Evolutionary conservation across 345 rosid genomes (phyloP), one percentile per base, ranked within the genome.

Genomic region (Adansonia digitata): DNA sequence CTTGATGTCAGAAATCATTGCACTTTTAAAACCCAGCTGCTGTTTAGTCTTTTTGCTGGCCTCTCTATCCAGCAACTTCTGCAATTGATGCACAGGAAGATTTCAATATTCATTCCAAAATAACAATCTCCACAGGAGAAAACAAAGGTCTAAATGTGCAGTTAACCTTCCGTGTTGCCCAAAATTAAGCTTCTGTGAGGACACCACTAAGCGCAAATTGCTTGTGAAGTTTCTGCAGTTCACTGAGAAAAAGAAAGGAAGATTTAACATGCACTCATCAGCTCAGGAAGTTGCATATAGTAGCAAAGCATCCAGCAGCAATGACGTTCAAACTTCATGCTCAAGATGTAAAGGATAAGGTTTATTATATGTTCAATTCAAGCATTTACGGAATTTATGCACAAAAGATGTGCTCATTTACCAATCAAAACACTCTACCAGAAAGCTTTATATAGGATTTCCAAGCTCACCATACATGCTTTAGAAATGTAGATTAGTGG

Each of bases 161-260:
- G 63, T 75, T 65, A 83, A 91, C 97, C 97, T 88, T 91, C 78
- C 98, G 89, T 65, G 97, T 85, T n/a, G 98, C 94, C 98, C 98
- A 94, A 79, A 94, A 95, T 82, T 93, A 97, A 39, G 91, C 85
- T 80, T 92, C 97, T 72, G 97, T 86, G 84, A 90, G 81, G 76
- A 88, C 75, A 73, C 83, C 88, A 77, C 81, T 83, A 29, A 84
- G 82, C 66, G 90, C 97, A 78, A 91, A 87, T 77, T 72, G 88
- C 84, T 83, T 84, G 82, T 91, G 97, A 79, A 91, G 90, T 74
- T 84, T 87, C 88, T 90, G 94, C 87, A 91, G 75, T 85, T 90
- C 97, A 59, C 94, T 91, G 87, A 24, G 68, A 67, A 45, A 61
- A 72, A 57, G 64, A 79, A 57, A 81, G 11, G 18, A 49, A 0